Conservation (phyloP, 2,329 filamentous ascomycete genomes). For the Xylariaceae sp. region DNA sequence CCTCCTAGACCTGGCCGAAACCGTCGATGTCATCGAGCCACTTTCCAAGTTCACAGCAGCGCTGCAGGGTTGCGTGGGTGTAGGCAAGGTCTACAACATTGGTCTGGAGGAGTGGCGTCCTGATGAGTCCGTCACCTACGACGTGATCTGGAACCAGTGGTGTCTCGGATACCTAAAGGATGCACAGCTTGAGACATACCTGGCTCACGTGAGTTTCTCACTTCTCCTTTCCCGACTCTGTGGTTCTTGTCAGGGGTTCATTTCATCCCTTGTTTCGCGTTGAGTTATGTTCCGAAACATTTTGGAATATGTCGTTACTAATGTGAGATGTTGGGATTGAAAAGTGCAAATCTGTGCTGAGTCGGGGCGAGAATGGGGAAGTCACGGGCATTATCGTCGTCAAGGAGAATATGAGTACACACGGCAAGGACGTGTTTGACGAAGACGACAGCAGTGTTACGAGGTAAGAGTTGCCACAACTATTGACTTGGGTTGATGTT, state of each 20-base stretch:
- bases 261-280: not conserved
- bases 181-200: slow-evolving; percentile 60
- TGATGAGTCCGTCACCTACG: slow-evolving; percentile 51
- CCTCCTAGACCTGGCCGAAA: slow-evolving; percentile 61
- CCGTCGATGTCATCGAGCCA: slow-evolving; percentile 81
- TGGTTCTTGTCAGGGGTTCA: not conserved
- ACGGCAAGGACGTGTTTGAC: slow-evolving; percentile 64
- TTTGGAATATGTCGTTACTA: not conserved
- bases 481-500: slow-evolving; percentile 21
- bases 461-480: slow-evolving; percentile 42
- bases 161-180: slow-evolving; percentile 80
- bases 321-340: not conserved
- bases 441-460: slow-evolving; percentile 72
- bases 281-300: not conserved
- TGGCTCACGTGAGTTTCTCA: slow-evolving; percentile 40
- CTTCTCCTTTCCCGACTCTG: not conserved
- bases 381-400: slow-evolving; percentile 56
- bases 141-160: slow-evolving; percentile 88
- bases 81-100: slow-evolving; percentile 60
- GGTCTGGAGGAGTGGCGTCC: slow-evolving; percentile 67
- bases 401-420: slow-evolving; percentile 71
- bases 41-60: slow-evolving; percentile 71
- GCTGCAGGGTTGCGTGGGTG: slow-evolving; percentile 52
- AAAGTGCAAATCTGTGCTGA: slow-evolving; percentile 44
- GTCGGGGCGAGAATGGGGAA: slow-evolving; percentile 28